Evolutionary conservation across 1,284 basidiomycete species (phyloP).

Genomic region (Papiliotrema laurentii): DNA sequence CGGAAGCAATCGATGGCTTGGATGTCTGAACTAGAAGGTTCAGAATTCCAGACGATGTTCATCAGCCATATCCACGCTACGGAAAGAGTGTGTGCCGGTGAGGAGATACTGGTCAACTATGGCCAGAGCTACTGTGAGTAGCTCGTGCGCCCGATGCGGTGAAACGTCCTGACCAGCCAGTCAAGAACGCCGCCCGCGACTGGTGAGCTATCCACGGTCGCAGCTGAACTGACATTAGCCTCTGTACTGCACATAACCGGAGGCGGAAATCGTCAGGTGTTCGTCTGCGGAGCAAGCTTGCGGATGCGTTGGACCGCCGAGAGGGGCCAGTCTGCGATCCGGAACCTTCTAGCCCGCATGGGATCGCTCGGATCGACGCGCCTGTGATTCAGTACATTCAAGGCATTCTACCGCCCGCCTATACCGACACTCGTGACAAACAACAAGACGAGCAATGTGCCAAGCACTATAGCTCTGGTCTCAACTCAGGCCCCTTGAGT

Average conservation of each 20-base stretch:
- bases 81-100: not conserved
- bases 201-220: not conserved
- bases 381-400: not conserved
- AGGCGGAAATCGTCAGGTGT: not conserved
- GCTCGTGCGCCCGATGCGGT: not conserved
- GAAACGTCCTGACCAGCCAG: not conserved
- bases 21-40: not conserved
- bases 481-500: not conserved
- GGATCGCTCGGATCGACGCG: not conserved
- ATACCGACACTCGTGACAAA: not conserved
- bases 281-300: not conserved
- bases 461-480: not conserved
- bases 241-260: not conserved
- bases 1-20: not conserved
- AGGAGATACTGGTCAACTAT: not conserved
- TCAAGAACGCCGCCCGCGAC: not conserved
- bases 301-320: not conserved
- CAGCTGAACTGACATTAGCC: not conserved
- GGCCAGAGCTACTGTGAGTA: not conserved
- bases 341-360: not conserved
- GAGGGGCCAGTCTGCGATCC: not conserved
- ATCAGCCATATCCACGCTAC: not conserved
- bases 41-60: not conserved
- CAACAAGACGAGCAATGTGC: not conserved
- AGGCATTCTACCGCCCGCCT: not conserved